Evolutionary conservation across 108 stramenopile species (phyloP).

Genomic region (Parietichytrium sp.): DNA sequence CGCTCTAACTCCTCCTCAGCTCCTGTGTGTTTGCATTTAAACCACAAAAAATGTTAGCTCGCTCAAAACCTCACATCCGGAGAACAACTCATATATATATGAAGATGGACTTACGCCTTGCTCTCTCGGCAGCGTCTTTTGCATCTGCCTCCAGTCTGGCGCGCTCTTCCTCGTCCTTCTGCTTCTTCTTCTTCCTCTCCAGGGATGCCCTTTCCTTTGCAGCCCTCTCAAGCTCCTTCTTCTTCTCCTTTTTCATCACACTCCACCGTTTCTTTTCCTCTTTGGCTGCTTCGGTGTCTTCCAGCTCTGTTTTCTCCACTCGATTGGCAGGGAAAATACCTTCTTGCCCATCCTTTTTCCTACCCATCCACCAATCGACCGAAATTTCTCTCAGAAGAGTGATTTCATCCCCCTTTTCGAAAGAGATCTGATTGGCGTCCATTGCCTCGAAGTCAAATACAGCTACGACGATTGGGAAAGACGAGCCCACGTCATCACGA

Average conservation of each 20-base stretch:
- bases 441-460: neutral
- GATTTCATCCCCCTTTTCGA: constrained; percentile 3
- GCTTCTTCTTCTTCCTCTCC: neutral
- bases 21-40: too few species aligned
- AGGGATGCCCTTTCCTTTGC: neutral
- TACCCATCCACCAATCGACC: constrained; percentile 17
- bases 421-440: neutral
- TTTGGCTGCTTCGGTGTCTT: constrained; percentile 25
- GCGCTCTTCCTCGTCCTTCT: constrained; percentile 16
- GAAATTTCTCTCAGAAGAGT: neutral
- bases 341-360: neutral
- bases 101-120: too few species aligned
- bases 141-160: neutral
- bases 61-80: too few species aligned
- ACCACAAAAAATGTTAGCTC: too few species aligned
- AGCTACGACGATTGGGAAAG: neutral
- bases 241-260: neutral
- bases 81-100: too few species aligned
- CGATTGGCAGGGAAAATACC: neutral
- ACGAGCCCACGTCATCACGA: neutral
- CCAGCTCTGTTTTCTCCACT: constrained; percentile 37
- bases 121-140: constrained; percentile 6
- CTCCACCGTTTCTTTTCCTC: constrained; percentile 34
- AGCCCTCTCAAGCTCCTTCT: neutral
- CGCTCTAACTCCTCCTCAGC: constrained; percentile 31